Base-by-base conservation (phyloP, 352 stramenopile genomes). In the Phytophthora capsici region DNA sequence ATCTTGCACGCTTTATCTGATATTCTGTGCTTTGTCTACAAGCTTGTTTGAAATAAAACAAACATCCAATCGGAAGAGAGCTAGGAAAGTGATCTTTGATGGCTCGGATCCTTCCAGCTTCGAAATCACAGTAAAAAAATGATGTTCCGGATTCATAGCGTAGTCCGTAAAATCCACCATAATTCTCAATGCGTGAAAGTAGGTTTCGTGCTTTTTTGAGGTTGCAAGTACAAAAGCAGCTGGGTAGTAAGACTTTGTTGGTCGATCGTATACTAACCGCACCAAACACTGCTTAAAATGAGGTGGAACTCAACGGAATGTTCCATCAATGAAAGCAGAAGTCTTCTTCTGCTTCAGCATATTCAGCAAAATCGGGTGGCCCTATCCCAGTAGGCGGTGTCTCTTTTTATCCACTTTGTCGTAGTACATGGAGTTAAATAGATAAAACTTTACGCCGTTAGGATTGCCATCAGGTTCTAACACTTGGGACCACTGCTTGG, bases 11-110 rank as follows among this genome's bases (percentile, higher is more conserved):
- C 50, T 0, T 16, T 9, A 2, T 58, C n/a, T 10, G 14, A 17
- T 63, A 57, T 2, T 60, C 41, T 0, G 43, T 57, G 37, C 63
- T 63, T 26, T 60, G 57, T 19, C 12, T 10, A 6, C 22, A 66
- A 1, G 45, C 55, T 22, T 66, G 47, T 9, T 65, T 66, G 20
- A 56, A 66, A 17, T 74, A 60, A 44, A 77, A 73, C 6, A 73
- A 38, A 25, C 53, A 73, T 2, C 54, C 45, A 30, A 66, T 30
- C 1, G 36, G 10, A 6, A 41, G 9, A 2, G 56, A 48, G 2
- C 41, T 38, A 5, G 38, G 50, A 53, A 63, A 75, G 9, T 75
- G 49, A 9, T 63, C 44, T 17, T 23, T 10, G 19, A 57, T 54
- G 8, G 51, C 47, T 3, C 36, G 20, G 14, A 72, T 68, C 8